These are phyloP conservation scores for Chara braunii DNA, from an alignment of 139 green algal genomes.

Conservation along the genomic window DNA sequence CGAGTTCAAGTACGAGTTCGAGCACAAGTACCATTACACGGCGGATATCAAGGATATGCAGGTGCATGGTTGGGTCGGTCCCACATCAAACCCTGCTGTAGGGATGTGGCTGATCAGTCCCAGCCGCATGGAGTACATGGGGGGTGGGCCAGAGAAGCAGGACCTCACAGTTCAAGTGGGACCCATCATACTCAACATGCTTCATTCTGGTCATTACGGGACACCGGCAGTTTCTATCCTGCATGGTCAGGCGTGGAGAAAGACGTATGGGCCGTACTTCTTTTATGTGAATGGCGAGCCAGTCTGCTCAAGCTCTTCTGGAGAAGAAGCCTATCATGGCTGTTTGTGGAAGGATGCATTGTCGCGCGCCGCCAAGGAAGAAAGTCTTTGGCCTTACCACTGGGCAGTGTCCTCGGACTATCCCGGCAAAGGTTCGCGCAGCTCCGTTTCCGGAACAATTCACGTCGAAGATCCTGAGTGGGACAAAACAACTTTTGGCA, in stretches of 20 bases:
- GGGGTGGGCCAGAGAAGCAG: conserved; percentile 22
- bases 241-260: not conserved
- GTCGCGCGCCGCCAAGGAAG: conserved; percentile 11
- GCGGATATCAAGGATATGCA: conserved; percentile 9
- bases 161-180: conserved; percentile 30
- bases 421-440: not conserved
- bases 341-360: conserved; percentile 3
- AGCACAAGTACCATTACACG: conserved; percentile 26
- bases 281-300: conserved; percentile 13
- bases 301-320: not conserved
- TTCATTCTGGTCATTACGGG: conserved; percentile 13
- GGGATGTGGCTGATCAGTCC: conserved; percentile 20
- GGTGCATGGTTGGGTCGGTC: conserved; percentile 11
- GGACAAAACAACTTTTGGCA: too few species aligned
- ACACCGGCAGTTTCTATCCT: conserved; percentile 1
- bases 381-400: conserved; percentile 5
- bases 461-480: too few species aligned
- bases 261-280: conserved; percentile 26
- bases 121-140: conserved; percentile 16
- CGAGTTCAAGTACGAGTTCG: conserved; percentile 3
- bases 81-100: not conserved
- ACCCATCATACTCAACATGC: conserved; percentile 17
- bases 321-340: not conserved
- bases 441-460: too few species aligned
- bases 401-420: conserved; percentile 9